phyloP scores from a whole-genome alignment of 1,284 basidiomycete species.

The Rhodotorula sp. region DNA sequence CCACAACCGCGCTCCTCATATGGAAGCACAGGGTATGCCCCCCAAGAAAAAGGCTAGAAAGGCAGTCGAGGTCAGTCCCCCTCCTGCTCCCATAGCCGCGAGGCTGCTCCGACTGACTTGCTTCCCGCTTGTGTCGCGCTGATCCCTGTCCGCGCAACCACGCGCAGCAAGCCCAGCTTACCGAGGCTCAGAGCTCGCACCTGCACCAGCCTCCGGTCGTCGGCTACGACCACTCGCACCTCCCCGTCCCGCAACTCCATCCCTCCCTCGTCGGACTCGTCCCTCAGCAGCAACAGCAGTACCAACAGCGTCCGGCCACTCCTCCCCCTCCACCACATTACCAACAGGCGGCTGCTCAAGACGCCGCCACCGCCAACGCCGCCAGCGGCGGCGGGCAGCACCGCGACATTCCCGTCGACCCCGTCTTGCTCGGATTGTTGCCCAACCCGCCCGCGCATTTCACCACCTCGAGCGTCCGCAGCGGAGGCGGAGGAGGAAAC shows the following conservation, averaged over 20 bases:
- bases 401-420: conserved; percentile 23
- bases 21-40: not conserved
- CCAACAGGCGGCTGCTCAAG: no score
- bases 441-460: not conserved
- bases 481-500: not conserved
- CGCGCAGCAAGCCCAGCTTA: no score
- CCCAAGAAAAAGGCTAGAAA: conserved; percentile 23
- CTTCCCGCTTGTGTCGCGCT: no score
- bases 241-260: not conserved
- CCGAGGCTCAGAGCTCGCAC: no score
- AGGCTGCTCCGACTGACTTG: no score
- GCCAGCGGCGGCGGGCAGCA: not conserved
- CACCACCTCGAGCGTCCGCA: not conserved
- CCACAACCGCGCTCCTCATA: rapidly evolving
- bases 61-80: not conserved
- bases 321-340: not conserved
- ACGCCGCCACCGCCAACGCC: not conserved
- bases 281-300: not conserved
- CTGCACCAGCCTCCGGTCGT: no score
- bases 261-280: conserved; percentile 5
- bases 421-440: not conserved
- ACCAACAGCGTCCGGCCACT: not conserved
- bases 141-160: no score
- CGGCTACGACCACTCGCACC: no score
- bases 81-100: no score